Evolutionary conservation across 768 basidiomycete species (phyloP).

Genomic region (Agaricus subrufescens): DNA sequence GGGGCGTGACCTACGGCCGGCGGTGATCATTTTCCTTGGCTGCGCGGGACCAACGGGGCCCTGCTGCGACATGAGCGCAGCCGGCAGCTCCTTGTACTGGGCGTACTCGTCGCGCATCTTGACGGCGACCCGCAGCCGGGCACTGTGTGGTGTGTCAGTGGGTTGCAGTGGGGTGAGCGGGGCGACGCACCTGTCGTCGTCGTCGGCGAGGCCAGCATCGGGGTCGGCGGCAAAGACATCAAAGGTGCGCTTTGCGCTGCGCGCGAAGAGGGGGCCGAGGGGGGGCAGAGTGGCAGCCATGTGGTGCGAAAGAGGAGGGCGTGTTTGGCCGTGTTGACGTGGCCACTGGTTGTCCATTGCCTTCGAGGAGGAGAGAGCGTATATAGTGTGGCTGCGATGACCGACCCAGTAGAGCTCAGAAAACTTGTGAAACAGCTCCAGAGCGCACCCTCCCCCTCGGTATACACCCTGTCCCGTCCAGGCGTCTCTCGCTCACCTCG

Average conservation of each 20-base stretch:
- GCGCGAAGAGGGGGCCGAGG: constrained; percentile 59
- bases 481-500: constrained; percentile 24
- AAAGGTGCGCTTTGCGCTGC: constrained; percentile 66
- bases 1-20: constrained; percentile 43
- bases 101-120: constrained; percentile 91
- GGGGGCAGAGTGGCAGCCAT: constrained; percentile 56
- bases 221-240: constrained; percentile 64
- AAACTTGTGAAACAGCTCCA: constrained; percentile 79
- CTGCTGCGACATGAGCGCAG: constrained; percentile 77
- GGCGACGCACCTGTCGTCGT: constrained; percentile 62
- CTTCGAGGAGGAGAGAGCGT: constrained; percentile 6
- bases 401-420: constrained; percentile 58
- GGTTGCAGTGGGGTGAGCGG: neutral
- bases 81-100: constrained; percentile 79
- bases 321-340: constrained; percentile 8
- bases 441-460: constrained; percentile 51
- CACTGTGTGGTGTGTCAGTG: constrained; percentile 31
- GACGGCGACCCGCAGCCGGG: constrained; percentile 69
- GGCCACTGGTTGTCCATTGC: constrained; percentile 5
- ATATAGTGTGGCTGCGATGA: constrained; percentile 8
- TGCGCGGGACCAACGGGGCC: constrained; percentile 74
- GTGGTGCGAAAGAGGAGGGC: constrained; percentile 5
- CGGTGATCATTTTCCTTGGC: constrained; percentile 63
- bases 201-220: constrained; percentile 56
- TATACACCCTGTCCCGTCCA: constrained; percentile 37